Conservation (phyloP, 768 basidiomycete species). For the Kwoniella sp. region DNA sequence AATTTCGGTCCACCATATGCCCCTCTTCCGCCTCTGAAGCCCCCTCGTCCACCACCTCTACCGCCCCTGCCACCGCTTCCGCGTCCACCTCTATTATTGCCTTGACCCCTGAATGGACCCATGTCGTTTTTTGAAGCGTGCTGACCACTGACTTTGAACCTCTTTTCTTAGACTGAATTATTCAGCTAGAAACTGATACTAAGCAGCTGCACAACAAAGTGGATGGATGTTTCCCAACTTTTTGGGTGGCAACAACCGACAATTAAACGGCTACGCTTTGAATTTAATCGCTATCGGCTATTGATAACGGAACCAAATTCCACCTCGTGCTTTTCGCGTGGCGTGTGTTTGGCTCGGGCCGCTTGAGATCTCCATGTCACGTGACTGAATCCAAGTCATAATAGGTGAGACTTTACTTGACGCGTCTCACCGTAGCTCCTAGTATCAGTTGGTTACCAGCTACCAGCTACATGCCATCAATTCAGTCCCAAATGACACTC, state of each 20-base stretch:
- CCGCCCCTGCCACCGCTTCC: constrained; percentile 16
- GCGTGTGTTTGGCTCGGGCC: not conserved
- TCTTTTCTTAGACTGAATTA: not conserved
- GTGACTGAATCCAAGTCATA: no score
- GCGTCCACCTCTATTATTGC: constrained; percentile 11
- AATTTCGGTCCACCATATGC: constrained; percentile 32
- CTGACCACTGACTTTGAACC: no score
- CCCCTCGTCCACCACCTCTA: constrained; percentile 16
- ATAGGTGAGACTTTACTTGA: no score
- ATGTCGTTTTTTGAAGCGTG: not conserved
- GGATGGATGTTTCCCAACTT: constrained; percentile 28
- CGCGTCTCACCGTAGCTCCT: not conserved
- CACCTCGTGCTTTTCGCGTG: not conserved
- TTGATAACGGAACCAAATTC: not conserved
- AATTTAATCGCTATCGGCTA: not conserved
- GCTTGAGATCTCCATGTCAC: constrained; percentile 3
- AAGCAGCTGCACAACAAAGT: no score
- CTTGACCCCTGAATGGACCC: constrained; percentile 18
- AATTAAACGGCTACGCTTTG: not conserved
- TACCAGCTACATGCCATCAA: not conserved
- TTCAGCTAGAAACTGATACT: no score
- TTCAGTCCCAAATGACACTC: no score
- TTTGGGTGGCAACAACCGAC: constrained; percentile 16
- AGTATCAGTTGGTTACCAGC: no score
- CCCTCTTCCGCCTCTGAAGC: constrained; percentile 18